Base-by-base conservation (phyloP, 768 basidiomycete genomes). In the Psilocybe subaeruginosa region DNA sequence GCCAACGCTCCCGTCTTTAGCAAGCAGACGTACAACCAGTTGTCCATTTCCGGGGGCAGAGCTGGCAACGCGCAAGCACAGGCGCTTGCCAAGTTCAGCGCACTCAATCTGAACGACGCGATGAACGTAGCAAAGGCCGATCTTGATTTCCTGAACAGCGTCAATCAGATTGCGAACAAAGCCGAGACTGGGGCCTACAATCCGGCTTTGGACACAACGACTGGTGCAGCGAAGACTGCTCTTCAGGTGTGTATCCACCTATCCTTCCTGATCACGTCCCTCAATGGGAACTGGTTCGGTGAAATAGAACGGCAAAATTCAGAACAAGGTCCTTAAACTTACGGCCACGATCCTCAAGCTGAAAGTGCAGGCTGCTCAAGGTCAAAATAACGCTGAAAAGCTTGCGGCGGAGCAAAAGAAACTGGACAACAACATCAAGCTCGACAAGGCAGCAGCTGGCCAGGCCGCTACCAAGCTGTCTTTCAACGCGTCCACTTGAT, bases 301-400 rank as follows among this genome's bases (percentile, higher is more conserved):
- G 19, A n/a, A 17, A 47, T 51, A 63, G 62, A 63, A 63, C 45
- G 62, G 62, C 19, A 63, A 63, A 29, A 58, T 63, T 33, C 51
- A 63, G 57, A 63, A 63, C 57, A 63, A 63, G 37, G 62, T 63
- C 35, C 52, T 63, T 19, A 63, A 63, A 52, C 62, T 63, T 5
- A 62, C 61, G 30, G 61, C 61, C 7, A 57, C 61, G 8, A 46
- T 62, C 3, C 27, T 62, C 35, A 58, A 62, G 46, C 50, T 62
- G 19, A 49, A 62, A 48, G 50, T 58, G 12, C 61, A 62, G 33
- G 56, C 49, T 19, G 61, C 56, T 1, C 61, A 62, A 33, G 61
- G 61, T 33, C 49, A 58, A 17, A 35, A 62, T 16, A 48, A 47
- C 8, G 56, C 56, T 5, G 12, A 4, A 3, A 8, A 33, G 17